Evolutionary conservation across 768 basidiomycete species (phyloP).

Genomic region (Lyophyllum shimeji): DNA sequence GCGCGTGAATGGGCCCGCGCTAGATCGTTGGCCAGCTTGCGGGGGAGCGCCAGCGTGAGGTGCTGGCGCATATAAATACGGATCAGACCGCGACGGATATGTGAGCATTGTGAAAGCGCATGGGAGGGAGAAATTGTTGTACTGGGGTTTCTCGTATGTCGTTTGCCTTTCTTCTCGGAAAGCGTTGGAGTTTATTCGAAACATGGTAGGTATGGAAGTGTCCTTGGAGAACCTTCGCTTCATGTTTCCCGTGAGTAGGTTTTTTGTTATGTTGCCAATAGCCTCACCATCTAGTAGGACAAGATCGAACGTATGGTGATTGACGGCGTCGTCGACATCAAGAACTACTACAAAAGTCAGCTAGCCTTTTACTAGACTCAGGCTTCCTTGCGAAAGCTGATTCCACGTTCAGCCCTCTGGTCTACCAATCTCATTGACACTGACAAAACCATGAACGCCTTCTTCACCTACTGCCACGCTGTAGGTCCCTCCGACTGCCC

Average conservation of each 20-base stretch:
- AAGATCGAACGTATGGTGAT: conserved; percentile 37
- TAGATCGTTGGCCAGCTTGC: conserved; percentile 31
- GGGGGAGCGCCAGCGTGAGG: conserved; percentile 26
- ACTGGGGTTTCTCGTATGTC: conserved; percentile 30
- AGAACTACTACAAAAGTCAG: conserved; percentile 37
- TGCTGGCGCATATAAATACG: conserved; percentile 31
- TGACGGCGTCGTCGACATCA: conserved; percentile 41
- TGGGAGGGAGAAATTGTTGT: conserved; percentile 30
- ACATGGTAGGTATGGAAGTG: conserved; percentile 26
- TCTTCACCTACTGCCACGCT: conserved; percentile 34
- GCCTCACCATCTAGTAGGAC: conserved; percentile 22
- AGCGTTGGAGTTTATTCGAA: neutral
- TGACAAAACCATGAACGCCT: conserved; percentile 32
- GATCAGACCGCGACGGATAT: conserved; percentile 40
- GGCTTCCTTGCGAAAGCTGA: neutral
- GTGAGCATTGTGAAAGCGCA: conserved; percentile 30
- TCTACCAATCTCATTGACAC: conserved; percentile 36
- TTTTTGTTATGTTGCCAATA: neutral
- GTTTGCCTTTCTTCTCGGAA: neutral
- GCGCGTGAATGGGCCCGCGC: conserved; percentile 31
- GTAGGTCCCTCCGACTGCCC: conserved; percentile 36
- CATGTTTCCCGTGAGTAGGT: conserved; percentile 24
- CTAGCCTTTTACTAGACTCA: neutral
- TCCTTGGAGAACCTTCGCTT: conserved; percentile 28
- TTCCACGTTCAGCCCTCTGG: conserved; percentile 27